Conservation (phyloP, 441 rosid genomes). For the Adansonia gregorii region DNA sequence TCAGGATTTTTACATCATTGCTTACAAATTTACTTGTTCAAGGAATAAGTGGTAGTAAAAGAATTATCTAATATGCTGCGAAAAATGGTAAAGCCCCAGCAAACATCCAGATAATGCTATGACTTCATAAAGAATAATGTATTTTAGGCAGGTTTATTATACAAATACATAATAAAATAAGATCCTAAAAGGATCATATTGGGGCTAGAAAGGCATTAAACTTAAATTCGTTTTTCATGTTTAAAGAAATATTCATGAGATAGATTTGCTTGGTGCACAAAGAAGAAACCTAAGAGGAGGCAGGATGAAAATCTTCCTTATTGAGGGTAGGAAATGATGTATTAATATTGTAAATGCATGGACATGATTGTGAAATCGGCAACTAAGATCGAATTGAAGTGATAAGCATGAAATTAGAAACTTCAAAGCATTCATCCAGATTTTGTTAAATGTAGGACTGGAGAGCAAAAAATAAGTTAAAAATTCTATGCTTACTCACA, state of each 20-base stretch:
- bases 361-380: background rate
- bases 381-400: background rate
- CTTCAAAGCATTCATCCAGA: background rate
- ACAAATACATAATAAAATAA: conserved; percentile 16
- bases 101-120: conserved; percentile 11
- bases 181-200: conserved; percentile 1
- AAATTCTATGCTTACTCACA: conserved; percentile 46
- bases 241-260: background rate
- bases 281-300: background rate
- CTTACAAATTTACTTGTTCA: conserved; percentile 4
- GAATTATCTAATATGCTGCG: background rate
- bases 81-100: background rate
- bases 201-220: background rate
- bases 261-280: background rate
- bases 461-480: background rate
- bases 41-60: background rate
- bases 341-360: background rate
- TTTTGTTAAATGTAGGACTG: background rate
- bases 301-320: background rate
- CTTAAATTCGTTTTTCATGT: background rate
- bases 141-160: background rate
- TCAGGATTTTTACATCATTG: background rate
- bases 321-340: background rate
- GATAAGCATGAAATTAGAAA: background rate
- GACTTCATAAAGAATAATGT: background rate